phyloP scores from a whole-genome alignment of 2,329 filamentous ascomycete species.

The Ascocoryne sarcoides region DNA sequence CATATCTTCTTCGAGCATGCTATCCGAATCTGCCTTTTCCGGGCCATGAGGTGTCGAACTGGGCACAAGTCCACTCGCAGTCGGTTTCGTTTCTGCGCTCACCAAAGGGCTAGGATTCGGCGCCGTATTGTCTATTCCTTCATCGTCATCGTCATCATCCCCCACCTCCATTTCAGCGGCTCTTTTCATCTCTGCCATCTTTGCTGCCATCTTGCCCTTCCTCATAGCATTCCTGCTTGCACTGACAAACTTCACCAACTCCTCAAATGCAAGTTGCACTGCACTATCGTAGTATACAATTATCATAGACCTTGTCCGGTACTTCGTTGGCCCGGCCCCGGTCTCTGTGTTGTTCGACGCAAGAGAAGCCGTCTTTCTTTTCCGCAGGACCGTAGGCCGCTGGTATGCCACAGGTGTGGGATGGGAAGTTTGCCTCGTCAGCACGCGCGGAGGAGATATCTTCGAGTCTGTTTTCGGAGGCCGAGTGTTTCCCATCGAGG shows the following conservation, averaged over 20 bases:
- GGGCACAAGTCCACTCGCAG: not conserved
- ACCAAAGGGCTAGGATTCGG: constrained; percentile 18
- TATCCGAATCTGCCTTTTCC: constrained; percentile 10
- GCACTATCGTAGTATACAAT: constrained; percentile 90
- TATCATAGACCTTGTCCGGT: constrained; percentile 65
- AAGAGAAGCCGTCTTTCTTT: constrained; percentile 28
- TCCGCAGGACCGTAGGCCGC: constrained; percentile 17
- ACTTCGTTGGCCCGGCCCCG: constrained; percentile 29
- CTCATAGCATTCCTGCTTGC: constrained; percentile 74
- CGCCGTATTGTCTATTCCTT: constrained; percentile 9
- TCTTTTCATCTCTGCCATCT: constrained; percentile 56
- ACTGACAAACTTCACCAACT: constrained; percentile 73
- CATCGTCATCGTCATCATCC: constrained; percentile 37
- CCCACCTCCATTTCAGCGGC: constrained; percentile 51
- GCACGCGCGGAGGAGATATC: constrained; percentile 8
- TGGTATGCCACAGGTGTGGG: constrained; percentile 13
- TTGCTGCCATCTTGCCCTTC: constrained; percentile 78
- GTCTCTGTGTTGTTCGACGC: constrained; percentile 25
- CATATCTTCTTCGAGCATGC: constrained; percentile 23
- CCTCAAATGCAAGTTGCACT: constrained; percentile 74
- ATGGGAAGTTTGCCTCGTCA: constrained; percentile 17
- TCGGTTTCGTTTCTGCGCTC: not conserved
- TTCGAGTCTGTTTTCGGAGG: constrained; percentile 10
- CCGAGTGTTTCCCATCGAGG: constrained; percentile 2
- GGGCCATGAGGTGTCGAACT: not conserved